Evolutionary conservation across 108 stramenopile genomes (phyloP).

Genomic region (Stephanodiscus triporus): DNA sequence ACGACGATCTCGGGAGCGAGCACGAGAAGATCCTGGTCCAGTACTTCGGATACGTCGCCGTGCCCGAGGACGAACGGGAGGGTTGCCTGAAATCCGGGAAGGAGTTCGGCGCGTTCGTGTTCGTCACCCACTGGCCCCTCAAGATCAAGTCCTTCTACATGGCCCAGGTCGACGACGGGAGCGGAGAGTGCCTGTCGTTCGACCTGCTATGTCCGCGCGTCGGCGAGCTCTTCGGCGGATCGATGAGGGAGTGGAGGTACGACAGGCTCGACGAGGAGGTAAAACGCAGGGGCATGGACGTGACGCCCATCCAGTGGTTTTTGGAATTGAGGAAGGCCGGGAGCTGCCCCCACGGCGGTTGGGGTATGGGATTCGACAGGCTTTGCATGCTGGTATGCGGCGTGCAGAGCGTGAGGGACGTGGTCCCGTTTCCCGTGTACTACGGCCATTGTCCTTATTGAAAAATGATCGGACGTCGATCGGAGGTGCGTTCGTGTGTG

Average conservation of each 20-base stretch:
- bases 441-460: slow-evolving; percentile 91
- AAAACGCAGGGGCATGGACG: slow-evolving; percentile 68
- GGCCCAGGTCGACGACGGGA: slow-evolving; percentile 87
- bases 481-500: no score
- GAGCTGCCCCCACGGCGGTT: slow-evolving; percentile 92
- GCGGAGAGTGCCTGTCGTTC: slow-evolving; percentile 89
- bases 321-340: slow-evolving; percentile 91
- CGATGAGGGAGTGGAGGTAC: slow-evolving; percentile 89
- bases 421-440: slow-evolving; percentile 94
- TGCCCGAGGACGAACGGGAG: slow-evolving; percentile 65
- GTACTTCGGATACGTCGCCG: slow-evolving; percentile 61
- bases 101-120: slow-evolving; percentile 80
- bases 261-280: slow-evolving; percentile 78
- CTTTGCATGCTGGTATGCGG: slow-evolving; percentile 88
- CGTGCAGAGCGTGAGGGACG: slow-evolving; percentile 91
- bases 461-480: no score
- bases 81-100: slow-evolving; percentile 47
- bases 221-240: slow-evolving; percentile 94
- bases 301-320: slow-evolving; percentile 88
- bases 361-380: slow-evolving; percentile 96
- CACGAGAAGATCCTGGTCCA: slow-evolving; percentile 93
- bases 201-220: slow-evolving; percentile 91
- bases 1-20: slow-evolving; percentile 89
- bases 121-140: slow-evolving; percentile 92
- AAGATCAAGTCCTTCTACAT: slow-evolving; percentile 98